These are phyloP conservation scores for Camellia japonica DNA, from an alignment of 148 eudicot genomes.

Conservation along the genomic window DNA sequence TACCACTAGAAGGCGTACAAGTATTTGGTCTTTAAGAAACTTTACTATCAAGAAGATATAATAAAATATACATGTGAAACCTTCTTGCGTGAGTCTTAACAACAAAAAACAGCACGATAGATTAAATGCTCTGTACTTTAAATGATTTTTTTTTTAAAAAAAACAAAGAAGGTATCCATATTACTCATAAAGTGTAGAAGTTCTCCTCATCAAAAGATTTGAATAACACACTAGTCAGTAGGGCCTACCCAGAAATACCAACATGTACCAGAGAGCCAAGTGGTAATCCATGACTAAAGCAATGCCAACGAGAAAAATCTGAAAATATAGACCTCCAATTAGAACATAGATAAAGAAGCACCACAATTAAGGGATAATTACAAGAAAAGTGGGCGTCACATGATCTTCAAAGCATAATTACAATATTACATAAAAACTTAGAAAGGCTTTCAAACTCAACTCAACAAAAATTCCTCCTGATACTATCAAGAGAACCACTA, in stretches of 20 bases:
- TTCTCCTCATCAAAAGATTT: neutral
- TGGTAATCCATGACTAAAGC: constrained; percentile 80
- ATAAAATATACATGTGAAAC: constrained; percentile 1
- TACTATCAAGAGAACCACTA: neutral
- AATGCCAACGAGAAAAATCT: constrained; percentile 79
- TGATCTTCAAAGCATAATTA: neutral
- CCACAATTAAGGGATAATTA: constrained; percentile 1
- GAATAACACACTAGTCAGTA: constrained; percentile 10
- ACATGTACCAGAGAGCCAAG: constrained; percentile 82
- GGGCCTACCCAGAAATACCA: constrained; percentile 69
- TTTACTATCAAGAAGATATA: neutral
- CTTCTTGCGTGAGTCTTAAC: neutral
- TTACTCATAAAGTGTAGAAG: neutral
- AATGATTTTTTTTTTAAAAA: neutral
- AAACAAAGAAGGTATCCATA: neutral
- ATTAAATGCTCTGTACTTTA: neutral
- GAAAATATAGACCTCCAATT: constrained; percentile 32
- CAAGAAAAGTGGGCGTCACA: constrained; percentile 2
- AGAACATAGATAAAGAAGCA: constrained; percentile 18
- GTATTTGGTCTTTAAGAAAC: neutral
- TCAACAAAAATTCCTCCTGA: neutral
- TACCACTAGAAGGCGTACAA: neutral
- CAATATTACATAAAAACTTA: neutral
- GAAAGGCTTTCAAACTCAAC: neutral
- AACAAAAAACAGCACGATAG: constrained; percentile 11